Percentiles rank a stretch among this genome's conserved stretches.
Evolutionary conservation across 140 eudicot genomes (phyloP).

Genomic region (Senecio squalidus): DNA sequence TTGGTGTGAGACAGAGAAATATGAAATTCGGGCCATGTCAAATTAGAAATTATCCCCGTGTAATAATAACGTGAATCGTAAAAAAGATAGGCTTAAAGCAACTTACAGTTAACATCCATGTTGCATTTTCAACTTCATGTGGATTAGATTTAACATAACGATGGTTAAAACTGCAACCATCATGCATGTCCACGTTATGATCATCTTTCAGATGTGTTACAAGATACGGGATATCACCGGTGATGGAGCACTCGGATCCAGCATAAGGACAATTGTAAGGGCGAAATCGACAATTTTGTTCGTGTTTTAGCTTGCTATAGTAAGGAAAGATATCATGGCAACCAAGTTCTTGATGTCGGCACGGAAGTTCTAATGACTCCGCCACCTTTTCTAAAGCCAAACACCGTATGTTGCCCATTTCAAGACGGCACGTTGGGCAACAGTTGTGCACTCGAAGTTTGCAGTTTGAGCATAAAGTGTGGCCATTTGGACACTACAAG

Average conservation of each 20-base stretch:
- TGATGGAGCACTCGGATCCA: constrained; percentile 61
- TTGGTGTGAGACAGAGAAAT: too few relatives aligned
- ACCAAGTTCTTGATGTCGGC: constrained; percentile 56
- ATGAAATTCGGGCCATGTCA: too few relatives aligned
- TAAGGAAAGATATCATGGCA: constrained; percentile 66
- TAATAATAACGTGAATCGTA: too few relatives aligned
- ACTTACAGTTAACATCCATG: constrained; percentile 88
- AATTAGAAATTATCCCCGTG: too few relatives aligned
- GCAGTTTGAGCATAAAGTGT: constrained; percentile 66
- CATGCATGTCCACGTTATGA: constrained; percentile 77
- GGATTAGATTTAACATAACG: constrained; percentile 74
- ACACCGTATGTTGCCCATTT: constrained; percentile 68
- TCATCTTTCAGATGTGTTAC: constrained; percentile 66
- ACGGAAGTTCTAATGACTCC: constrained; percentile 62
- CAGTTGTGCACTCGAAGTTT: constrained; percentile 52
- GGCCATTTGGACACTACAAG: constrained; percentile 80
- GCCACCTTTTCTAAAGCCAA: constrained; percentile 80
- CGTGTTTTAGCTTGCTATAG: constrained; percentile 62
- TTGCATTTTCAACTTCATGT: constrained; percentile 72
- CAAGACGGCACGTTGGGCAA: constrained; percentile 65
- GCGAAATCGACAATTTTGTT: constrained; percentile 55
- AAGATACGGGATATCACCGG: constrained; percentile 57
- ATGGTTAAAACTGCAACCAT: constrained; percentile 74
- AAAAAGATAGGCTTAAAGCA: constrained; percentile 8
- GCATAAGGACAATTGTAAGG: constrained; percentile 82